Evolutionary conservation across 345 rosid species (phyloP).

Genomic region (Garcia nutans): DNA sequence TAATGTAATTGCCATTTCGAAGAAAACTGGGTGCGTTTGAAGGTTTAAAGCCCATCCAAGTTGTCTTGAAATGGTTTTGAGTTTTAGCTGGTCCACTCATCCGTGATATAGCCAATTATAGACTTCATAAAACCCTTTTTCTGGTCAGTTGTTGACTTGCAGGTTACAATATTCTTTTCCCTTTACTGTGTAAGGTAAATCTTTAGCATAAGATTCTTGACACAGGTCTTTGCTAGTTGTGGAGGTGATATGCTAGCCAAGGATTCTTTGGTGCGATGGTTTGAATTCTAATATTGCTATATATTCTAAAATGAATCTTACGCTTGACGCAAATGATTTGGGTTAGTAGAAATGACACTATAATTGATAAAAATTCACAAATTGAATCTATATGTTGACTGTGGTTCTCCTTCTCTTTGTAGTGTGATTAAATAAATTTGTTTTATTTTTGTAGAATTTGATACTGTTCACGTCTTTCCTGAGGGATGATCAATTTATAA

Average conservation of each 20-base stretch:
- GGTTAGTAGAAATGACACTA: background rate
- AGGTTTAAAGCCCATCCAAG: background rate
- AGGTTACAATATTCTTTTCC: background rate
- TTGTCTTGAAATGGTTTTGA: background rate
- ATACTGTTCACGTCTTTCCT: background rate
- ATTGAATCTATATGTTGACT: background rate
- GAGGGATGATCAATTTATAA: too few relatives aligned
- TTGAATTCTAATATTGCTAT: background rate
- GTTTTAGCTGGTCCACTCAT: constrained; percentile 1
- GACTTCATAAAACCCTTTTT: background rate
- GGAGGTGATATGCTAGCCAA: background rate
- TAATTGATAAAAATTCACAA: background rate
- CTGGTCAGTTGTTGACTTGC: background rate
- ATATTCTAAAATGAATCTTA: background rate
- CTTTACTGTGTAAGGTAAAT: background rate
- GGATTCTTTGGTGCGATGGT: background rate
- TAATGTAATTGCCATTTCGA: constrained; percentile 67
- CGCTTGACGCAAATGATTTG: background rate
- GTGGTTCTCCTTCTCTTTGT: background rate
- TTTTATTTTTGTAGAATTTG: background rate
- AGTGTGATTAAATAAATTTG: too few relatives aligned
- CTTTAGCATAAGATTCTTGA: background rate
- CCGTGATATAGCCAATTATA: background rate
- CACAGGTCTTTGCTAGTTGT: background rate
- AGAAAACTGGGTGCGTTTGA: constrained; percentile 23